Percentiles rank a stretch among this genome's conserved stretches.
These are phyloP conservation scores for Aspergillaceae sp. DNA, from an alignment of 2,329 filamentous ascomycete genomes.

Conservation along the genomic window DNA sequence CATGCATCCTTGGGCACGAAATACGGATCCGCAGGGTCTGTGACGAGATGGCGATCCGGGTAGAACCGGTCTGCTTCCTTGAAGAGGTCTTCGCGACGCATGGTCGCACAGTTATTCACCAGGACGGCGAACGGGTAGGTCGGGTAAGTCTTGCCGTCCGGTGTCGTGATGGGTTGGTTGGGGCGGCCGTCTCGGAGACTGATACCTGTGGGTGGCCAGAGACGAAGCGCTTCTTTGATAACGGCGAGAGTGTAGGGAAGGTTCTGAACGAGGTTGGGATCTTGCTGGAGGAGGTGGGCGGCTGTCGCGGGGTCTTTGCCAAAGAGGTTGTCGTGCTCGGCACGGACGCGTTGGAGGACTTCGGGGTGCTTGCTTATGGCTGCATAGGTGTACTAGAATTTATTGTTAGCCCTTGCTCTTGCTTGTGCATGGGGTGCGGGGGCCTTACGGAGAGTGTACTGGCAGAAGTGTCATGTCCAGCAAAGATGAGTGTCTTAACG, in stretches of 20 bases:
- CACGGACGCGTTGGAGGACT: slow-evolving; percentile 28
- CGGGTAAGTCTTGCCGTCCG: slow-evolving; percentile 9
- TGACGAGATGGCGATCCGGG: slow-evolving; percentile 29
- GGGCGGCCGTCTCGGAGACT: slow-evolving; percentile 10
- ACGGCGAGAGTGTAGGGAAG: slow-evolving; percentile 47
- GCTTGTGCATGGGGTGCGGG: too few relatives aligned
- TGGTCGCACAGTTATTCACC: slow-evolving; percentile 10
- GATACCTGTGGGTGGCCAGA: slow-evolving; percentile 38
- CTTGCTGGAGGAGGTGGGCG: slow-evolving; percentile 30
- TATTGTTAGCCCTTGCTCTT: too few relatives aligned
- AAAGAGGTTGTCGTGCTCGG: slow-evolving; percentile 48
- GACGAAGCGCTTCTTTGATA: slow-evolving; percentile 47
- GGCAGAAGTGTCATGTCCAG: slow-evolving; percentile 20
- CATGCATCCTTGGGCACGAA: slow-evolving; percentile 32
- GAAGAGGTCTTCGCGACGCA: slow-evolving; percentile 11
- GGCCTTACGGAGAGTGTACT: slow-evolving; percentile 8
- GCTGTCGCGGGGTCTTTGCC: slow-evolving; percentile 33
- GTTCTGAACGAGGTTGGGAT: slow-evolving; percentile 42
- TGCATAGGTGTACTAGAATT: slow-evolving; percentile 22
- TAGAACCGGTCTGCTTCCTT: slow-evolving; percentile 19
- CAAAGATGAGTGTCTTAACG: slow-evolving; percentile 24
- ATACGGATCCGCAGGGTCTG: slow-evolving; percentile 16
- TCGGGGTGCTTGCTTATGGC: slow-evolving; percentile 30
- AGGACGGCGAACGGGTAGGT: slow-evolving; percentile 9
- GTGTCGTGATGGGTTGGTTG: slow-evolving; percentile 2